Base-by-base conservation (phyloP, 2,329 filamentous ascomycete species). In the Daldinia sp. region DNA sequence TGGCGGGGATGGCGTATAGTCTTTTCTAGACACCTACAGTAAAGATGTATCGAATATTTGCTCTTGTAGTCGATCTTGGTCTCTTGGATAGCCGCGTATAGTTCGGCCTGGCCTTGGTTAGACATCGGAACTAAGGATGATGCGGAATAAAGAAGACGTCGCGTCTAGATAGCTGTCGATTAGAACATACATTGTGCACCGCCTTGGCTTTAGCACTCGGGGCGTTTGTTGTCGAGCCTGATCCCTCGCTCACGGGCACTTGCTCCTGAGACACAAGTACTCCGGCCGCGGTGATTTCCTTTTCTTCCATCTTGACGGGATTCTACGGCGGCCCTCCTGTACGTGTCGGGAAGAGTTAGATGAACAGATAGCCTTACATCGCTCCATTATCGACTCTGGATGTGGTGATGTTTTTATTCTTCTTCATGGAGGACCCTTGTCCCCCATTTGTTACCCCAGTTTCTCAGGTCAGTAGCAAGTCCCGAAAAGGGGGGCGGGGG, bases 81-180 rank as follows among this genome's bases (percentile, higher is more conserved):
- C 68, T 82, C 80, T 50, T 81, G 73, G 43, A 82, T 72, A 37
- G 81, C 81, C 35, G 81, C 80, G 67, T 73, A 83, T 23, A 83
- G 71, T 39, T 83, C 80, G 70, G 81, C 81, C 81, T 82, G 25
- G 17, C 9, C 51, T 49, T 41, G 27, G 34, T 69, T 54, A 68
- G 66, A 48, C 15, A 56, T n/a, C 15, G 4, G 4, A 34, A 21
- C 39, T 19, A 43, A 5, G 30, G 21, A 29, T 19, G 51, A 15
- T 5, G 11, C n/a, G 11, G 21, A 7, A 25, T 7, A n/a, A 34
- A 25, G 11, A 23, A 25, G 19, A 6, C 29, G 49, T 48, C 39
- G 10, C 10, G 50, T 19, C n/a, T 6, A 6, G 6, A n/a, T n/a
- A 9, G 21, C 17, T 34, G 13, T 45, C 39, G 11, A 30, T 3